Evolutionary conservation across 176 grass and related monocot species (phyloP), one percentile per base, ranked within the genome.

Genomic region (Triticum timopheevii): DNA sequence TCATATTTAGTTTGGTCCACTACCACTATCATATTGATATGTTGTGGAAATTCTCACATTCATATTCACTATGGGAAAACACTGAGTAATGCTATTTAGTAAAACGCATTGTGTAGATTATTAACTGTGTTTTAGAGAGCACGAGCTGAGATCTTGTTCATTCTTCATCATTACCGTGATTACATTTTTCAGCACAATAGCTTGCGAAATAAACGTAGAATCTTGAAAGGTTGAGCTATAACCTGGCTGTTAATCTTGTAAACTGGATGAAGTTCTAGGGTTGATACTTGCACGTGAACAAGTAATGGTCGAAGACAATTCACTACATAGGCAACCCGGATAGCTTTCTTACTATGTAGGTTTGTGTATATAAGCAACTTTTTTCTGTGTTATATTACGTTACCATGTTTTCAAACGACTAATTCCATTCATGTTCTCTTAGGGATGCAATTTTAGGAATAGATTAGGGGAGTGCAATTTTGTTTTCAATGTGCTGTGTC

Each of bases 321-420:
- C 13, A 54, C 7, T 7, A 45, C 62, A 34, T 30, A 40, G 35
- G 75, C 49, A 86, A 30, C 5, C 50, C 16, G 20, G 27, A 39
- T 69, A 86, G 11, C 67, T 86, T 36, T 77, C 44, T 9, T 80
- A 66, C 25, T 67, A 67, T 54, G 13, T 38, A 54, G 38, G 25
- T 84, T 84, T 77, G 35, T 78, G 47, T 65, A 61, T 24, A 30
- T 69, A 40, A 35, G 65, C 33, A 79, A 67, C 63, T 86, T 59
- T 28, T 24, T 77, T 59, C 58, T 2, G 10, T 86, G 49, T 30
- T 69, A 70, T 35, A 67, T 63, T 35, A 47, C 10, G 10, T 9
- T 4, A 20, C 33, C 56, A 17, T 63, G 63, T 69, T 16, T 73
- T 79, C 3, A 44, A 61, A 86, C 33, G 10, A 44, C 28, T 31